Evolutionary conservation across 1,284 basidiomycete genomes (phyloP), one percentile per base, ranked within the genome.

Genomic region (Leccinum subrobustum): DNA sequence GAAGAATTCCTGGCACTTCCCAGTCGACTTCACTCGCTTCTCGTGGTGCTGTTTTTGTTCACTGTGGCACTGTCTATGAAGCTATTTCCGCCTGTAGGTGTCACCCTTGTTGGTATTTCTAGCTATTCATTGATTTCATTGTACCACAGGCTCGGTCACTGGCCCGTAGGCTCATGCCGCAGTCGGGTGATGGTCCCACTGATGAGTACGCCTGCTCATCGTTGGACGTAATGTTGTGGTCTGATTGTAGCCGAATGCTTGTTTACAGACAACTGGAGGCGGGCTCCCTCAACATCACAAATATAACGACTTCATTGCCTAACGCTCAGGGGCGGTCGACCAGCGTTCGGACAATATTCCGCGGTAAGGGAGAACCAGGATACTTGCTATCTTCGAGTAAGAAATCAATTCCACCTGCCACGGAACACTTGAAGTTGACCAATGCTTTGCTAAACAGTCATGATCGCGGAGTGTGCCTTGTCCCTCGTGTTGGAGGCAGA

Each of bases 391-490:
- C 91, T 1, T 79, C 88, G 5, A 75, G 88, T 89, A 67, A 55
- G 82, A 73, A 11, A 52, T 52, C 48, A 3, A 14, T 31, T 54
- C 44, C 29, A 25, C 16, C 20, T 8, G 6, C 12, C 25, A 29
- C 14, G 18, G 29, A 37, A n/a, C 23, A 23, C 14, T 33, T 54
- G 12, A 52, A 29, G 14, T 51, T 67, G 52, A 69, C 52, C 31
- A 14, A 52, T 48, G 23, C 3, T 52, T 56, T 56, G 7, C 16
- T 51, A 59, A 53, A n/a, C 64, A 92, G 91, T 85, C 47, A 84
- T 95, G 79, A 80, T 93, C 27, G 78, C 85, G 3, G 93, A 96
- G 77, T 83, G 83, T 12, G 93, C 91, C 0, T 79, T 95, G 7
- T 80, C 83, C 6, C 78, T 93, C 52, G 74, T 88, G 33, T 78